Conservation (phyloP, 2,329 filamentous ascomycete species). For the Alternaria sp. region DNA sequence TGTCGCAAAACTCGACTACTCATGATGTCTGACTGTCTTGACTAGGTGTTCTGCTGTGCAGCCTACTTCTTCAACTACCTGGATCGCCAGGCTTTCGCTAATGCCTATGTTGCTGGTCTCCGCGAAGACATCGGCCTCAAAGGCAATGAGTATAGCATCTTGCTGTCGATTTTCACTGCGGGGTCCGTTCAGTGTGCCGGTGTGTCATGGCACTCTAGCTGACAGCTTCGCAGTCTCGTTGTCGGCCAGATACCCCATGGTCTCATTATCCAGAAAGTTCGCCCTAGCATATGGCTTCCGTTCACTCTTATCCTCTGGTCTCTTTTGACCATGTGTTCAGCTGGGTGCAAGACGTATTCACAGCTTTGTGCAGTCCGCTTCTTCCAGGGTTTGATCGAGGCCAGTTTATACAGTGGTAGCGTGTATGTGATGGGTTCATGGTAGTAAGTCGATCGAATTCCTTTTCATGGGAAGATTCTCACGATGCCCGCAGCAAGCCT, state of each 20-base stretch:
- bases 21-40: not conserved
- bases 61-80: constrained; percentile 39
- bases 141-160: constrained; percentile 31
- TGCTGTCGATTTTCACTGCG: constrained; percentile 30
- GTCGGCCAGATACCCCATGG: constrained; percentile 30
- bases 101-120: constrained; percentile 34
- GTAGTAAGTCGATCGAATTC: constrained; percentile 27
- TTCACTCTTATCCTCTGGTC: constrained; percentile 31
- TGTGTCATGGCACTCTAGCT: not conserved
- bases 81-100: constrained; percentile 31
- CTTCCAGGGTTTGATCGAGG: constrained; percentile 30
- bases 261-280: constrained; percentile 31
- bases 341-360: constrained; percentile 27
- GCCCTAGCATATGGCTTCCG: constrained; percentile 32
- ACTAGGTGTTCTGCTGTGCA: constrained; percentile 29
- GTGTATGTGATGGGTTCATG: constrained; percentile 34
- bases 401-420: constrained; percentile 27
- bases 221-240: constrained; percentile 15
- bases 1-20: not conserved
- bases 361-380: constrained; percentile 31
- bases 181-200: constrained; percentile 12
- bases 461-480: not conserved
- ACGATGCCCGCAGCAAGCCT: constrained; percentile 18
- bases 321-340: constrained; percentile 33
- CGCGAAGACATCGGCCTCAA: constrained; percentile 29